phyloP scores from a whole-genome alignment of 768 basidiomycete genomes.

The Gloeophyllum trabeum region DNA sequence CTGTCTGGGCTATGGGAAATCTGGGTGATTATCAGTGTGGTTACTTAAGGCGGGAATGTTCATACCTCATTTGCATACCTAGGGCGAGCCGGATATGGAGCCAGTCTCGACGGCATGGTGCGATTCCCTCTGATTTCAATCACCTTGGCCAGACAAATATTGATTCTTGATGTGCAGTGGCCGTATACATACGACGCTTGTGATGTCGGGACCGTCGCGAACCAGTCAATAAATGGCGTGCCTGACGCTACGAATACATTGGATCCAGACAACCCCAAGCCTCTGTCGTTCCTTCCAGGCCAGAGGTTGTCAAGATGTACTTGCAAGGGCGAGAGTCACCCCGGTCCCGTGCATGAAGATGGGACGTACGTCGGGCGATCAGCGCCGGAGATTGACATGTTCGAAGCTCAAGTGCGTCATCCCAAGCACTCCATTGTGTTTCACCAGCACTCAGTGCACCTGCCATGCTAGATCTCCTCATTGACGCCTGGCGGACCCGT shows the following conservation, averaged over 20 bases:
- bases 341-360: slow-evolving; percentile 36
- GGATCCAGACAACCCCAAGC: slow-evolving; percentile 18
- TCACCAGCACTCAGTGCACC: background rate
- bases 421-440: background rate
- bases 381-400: slow-evolving; percentile 51
- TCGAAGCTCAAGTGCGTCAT: slow-evolving; percentile 36
- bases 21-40: background rate
- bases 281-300: slow-evolving; percentile 39
- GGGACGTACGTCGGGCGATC: slow-evolving; percentile 39
- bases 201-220: slow-evolving; percentile 32
- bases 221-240: slow-evolving; percentile 25
- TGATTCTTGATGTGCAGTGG: slow-evolving; percentile 3
- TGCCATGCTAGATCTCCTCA: background rate
- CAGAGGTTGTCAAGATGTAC: slow-evolving; percentile 50
- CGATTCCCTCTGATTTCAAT: background rate
- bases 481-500: slow-evolving; percentile 1
- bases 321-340: slow-evolving; percentile 44
- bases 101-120: slow-evolving; percentile 23
- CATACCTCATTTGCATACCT: background rate
- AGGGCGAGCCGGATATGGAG: slow-evolving; percentile 30
- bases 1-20: slow-evolving; percentile 35
- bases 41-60: background rate
- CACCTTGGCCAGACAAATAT: slow-evolving; percentile 1
- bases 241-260: slow-evolving; percentile 15
- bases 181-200: slow-evolving; percentile 21